A percentile compares a stretch with the other conserved stretches of the same genome.
Conservation (phyloP, 1,139 yeast species). For the Blastobotrys aristatus region DNA sequence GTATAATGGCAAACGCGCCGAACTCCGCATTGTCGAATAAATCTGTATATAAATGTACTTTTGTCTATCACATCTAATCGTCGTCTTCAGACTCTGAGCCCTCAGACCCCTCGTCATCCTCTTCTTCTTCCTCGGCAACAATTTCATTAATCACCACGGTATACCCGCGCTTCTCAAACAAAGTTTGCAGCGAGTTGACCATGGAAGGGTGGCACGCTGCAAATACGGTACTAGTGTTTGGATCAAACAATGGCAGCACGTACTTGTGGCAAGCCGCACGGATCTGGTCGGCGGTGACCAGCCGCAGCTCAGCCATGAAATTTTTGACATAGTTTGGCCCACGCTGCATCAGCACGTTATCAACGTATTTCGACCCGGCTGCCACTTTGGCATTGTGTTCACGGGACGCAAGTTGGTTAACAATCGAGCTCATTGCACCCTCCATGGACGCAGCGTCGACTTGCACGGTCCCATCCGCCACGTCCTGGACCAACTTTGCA, state of each 20-base stretch:
- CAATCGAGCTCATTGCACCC: slow-evolving; percentile 72
- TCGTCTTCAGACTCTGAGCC: slow-evolving; percentile 18
- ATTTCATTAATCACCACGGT: slow-evolving; percentile 48
- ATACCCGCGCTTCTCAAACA: slow-evolving; percentile 55
- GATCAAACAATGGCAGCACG: slow-evolving; percentile 46
- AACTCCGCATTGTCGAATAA: slow-evolving; percentile 23
- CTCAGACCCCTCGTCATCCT: slow-evolving; percentile 25
- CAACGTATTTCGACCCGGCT: slow-evolving; percentile 60
- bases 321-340: slow-evolving; percentile 58
- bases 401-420: slow-evolving; percentile 60
- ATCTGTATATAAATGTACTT: too few species aligned
- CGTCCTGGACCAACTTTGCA: slow-evolving; percentile 57
- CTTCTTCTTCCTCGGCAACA: slow-evolving; percentile 34
- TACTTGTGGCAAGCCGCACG: slow-evolving; percentile 52
- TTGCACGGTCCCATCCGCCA: slow-evolving; percentile 46
- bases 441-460: slow-evolving; percentile 59
- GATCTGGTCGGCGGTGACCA: slow-evolving; percentile 55
- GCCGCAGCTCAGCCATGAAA: slow-evolving; percentile 28
- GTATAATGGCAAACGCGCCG: slow-evolving; percentile 16
- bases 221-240: slow-evolving; percentile 54
- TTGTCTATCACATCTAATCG: slow-evolving; percentile 5
- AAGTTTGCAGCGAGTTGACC: slow-evolving; percentile 43
- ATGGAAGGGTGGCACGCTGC: slow-evolving; percentile 71
- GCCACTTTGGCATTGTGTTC: slow-evolving; percentile 56
- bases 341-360: slow-evolving; percentile 59